A percentile compares a stretch with the other conserved stretches of the same genome.
phyloP scores from a whole-genome alignment of 1,284 basidiomycete genomes.

The Moniliophthora roreri region DNA sequence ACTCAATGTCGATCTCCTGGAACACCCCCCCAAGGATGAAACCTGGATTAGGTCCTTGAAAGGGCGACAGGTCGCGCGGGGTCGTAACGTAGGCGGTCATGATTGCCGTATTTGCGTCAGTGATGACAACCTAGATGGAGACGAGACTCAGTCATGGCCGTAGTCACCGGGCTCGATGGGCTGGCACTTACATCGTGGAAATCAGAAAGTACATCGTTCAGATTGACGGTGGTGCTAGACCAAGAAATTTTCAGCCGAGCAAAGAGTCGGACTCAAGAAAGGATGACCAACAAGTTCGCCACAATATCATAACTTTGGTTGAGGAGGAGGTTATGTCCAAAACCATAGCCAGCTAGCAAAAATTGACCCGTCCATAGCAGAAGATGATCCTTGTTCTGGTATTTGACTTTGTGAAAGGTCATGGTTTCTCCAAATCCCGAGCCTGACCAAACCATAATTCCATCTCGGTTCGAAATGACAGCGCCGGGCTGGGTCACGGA shows the following conservation, averaged over 20 bases:
- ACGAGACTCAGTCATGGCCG: not conserved
- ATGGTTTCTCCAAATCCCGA: not conserved
- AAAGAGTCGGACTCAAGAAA: not conserved
- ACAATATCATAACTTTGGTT: not conserved
- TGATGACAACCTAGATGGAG: not conserved
- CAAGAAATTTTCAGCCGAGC: not conserved
- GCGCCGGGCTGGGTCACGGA: not conserved
- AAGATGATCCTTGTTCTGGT: not conserved
- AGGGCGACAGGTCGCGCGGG: not conserved
- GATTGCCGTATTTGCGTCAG: not conserved
- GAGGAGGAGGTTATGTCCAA: not conserved
- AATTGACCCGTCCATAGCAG: not conserved
- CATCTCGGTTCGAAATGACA: not conserved
- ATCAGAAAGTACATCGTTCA: not conserved
- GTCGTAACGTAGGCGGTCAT: constrained; percentile 1
- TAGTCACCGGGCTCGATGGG: not conserved
- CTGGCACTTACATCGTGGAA: constrained; percentile 5
- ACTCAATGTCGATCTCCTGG: constrained; percentile 4
- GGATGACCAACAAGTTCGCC: not conserved
- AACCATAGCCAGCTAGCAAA: not conserved
- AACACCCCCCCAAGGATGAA: not conserved
- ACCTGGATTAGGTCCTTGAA: not conserved
- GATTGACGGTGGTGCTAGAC: not conserved
- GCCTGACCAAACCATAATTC: not conserved
- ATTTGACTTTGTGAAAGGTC: not conserved